These are phyloP conservation scores for Ceratocystis huliohia DNA, from an alignment of 2,329 filamentous ascomycete species.

Conservation along the genomic window DNA sequence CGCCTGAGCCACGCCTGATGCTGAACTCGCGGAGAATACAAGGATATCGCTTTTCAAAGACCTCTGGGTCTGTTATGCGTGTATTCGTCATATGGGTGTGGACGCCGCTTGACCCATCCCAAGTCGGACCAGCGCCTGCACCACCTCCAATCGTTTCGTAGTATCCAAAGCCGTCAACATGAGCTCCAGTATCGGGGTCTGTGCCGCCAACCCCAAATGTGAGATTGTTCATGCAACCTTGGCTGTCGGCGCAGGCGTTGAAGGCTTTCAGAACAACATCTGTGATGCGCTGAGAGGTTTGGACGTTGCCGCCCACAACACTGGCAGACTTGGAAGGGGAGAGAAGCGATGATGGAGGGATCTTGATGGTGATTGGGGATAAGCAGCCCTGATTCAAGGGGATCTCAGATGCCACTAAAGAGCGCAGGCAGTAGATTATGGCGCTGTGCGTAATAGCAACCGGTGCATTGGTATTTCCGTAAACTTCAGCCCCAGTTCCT, in stretches of 20 bases:
- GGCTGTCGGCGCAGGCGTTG: constrained; percentile 62
- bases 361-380: constrained; percentile 59
- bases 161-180: constrained; percentile 34
- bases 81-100: constrained; percentile 60
- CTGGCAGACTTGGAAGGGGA: constrained; percentile 65
- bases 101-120: constrained; percentile 34
- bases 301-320: constrained; percentile 70
- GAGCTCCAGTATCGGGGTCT: constrained; percentile 28
- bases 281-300: constrained; percentile 34
- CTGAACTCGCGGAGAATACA: constrained; percentile 60
- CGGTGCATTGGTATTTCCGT: constrained; percentile 69
- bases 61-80: constrained; percentile 48
- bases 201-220: constrained; percentile 61
- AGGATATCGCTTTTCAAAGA: constrained; percentile 46
- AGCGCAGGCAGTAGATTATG: constrained; percentile 77
- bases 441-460: constrained; percentile 72
- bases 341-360: constrained; percentile 60
- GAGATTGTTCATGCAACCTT: constrained; percentile 73
- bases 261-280: constrained; percentile 53
- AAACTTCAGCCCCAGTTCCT: constrained; percentile 68
- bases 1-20: constrained; percentile 49
- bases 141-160: constrained; percentile 54
- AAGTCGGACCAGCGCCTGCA: constrained; percentile 52
- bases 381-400: constrained; percentile 75
- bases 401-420: constrained; percentile 68